These are phyloP conservation scores for Diaporthe destruens DNA, from an alignment of 2,329 filamentous ascomycete genomes.

Conservation along the genomic window DNA sequence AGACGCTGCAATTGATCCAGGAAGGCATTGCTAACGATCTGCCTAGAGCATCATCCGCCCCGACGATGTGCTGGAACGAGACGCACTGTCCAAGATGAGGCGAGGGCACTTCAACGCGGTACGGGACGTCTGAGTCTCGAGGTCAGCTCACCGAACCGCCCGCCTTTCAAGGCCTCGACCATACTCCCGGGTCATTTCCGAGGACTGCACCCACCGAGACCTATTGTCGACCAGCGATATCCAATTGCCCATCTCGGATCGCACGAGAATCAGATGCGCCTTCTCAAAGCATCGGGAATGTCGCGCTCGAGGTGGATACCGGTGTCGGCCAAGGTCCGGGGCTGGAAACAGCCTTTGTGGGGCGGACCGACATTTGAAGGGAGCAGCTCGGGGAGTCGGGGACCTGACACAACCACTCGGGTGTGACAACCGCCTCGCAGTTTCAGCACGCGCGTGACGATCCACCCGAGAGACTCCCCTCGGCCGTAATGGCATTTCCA, in stretches of 20 bases:
- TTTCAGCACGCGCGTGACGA: constrained; percentile 33
- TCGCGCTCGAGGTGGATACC: constrained; percentile 13
- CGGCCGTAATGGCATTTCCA: neutral
- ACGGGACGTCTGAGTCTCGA: neutral
- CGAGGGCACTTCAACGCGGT: constrained; percentile 31
- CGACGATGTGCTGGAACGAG: constrained; percentile 38
- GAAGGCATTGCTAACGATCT: neutral
- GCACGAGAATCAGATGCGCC: neutral
- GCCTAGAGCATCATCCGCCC: constrained; percentile 34
- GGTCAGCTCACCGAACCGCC: neutral
- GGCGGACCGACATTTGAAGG: neutral
- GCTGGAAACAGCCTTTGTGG: neutral
- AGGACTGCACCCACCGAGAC: neutral
- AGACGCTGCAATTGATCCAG: neutral
- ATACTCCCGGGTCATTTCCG: constrained; percentile 14
- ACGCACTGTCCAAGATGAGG: constrained; percentile 27
- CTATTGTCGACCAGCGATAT: neutral
- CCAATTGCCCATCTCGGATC: constrained; percentile 5
- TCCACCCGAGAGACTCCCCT: neutral
- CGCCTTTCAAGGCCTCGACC: neutral
- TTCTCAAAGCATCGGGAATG: constrained; percentile 26
- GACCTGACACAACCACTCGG: constrained; percentile 20
- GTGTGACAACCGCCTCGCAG: constrained; percentile 23
- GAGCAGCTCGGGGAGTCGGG: constrained; percentile 9
- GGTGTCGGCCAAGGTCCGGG: constrained; percentile 9